Base-by-base conservation (phyloP, 2,329 filamentous ascomycete genomes). In the Davidsoniella eucalypti region DNA sequence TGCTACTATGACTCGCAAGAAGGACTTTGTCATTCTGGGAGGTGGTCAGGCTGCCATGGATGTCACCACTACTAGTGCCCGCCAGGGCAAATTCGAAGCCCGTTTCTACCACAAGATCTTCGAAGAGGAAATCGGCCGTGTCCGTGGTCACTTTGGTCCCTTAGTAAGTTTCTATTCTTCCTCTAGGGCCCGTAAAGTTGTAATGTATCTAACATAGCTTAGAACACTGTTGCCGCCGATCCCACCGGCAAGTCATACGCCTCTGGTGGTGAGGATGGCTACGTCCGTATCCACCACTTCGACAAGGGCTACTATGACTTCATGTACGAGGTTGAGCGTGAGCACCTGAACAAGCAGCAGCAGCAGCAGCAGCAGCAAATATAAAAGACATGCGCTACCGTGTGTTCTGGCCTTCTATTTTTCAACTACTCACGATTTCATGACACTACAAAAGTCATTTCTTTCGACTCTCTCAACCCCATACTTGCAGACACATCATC, bases 31-130 rank as follows among this genome's bases (percentile, higher is more conserved):
- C 57, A 93, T 98, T 62, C 82, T 98, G 42, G 92, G 92, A 60
- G 92, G 92, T 78, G 92, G 92, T 60, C 92, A 98, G 71, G 92
- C 88, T 57, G 92, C 92, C 63, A 95, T 95, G 87, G 90, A 96
- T 64, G 92, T 98, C 68, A 98, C 92, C 53, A 93, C 86, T 50
- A 96, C 92, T 47, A 83, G 83, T 33, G 82, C 87, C 46, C 80
- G 92, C 58, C 92, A 98, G 74, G 92, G 92, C 70, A 96, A 96
- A 71, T 98, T 98, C 73, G 92, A 98, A 69, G 92, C 92, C 42
- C 82, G 92, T 57, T 98, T 98, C 76, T 98, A 95, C 76, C 92
- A 98, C 81, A 96, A 94, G 77, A 83, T 98, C 65, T 96, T 98
- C 65, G 87, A 94, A 69, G 90, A 98, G 68, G 92, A 98, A 73